Conservation (phyloP, 1,139 yeast species). For the Geotrichum aggregatum region DNA sequence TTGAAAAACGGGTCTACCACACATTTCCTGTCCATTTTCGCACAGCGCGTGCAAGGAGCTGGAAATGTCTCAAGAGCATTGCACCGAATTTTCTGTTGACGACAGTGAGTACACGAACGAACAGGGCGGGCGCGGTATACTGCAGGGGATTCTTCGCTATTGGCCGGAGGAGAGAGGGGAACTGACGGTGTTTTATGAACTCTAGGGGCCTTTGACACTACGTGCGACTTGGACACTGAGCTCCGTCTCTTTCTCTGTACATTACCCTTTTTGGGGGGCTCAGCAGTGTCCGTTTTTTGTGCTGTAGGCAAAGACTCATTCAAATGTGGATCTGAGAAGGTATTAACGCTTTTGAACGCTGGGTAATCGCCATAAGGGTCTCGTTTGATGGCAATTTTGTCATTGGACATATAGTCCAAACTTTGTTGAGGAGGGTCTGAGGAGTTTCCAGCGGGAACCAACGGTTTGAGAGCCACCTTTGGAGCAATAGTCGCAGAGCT, state of each 20-base stretch:
- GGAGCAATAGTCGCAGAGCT: too few species aligned
- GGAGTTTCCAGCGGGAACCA: conserved; percentile 1
- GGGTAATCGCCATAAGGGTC: not conserved
- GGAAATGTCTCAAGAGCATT: conserved; percentile 85
- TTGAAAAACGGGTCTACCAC: conserved; percentile 88
- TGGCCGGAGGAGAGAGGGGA: not conserved
- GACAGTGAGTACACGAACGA: conserved; percentile 88
- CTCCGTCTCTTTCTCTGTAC: too few species aligned
- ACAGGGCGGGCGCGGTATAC: conserved; percentile 53
- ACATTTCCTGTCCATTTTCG: conserved; percentile 72
- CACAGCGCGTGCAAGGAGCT: conserved; percentile 76
- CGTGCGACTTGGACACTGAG: too few species aligned
- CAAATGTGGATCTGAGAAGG: not conserved
- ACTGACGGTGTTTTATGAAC: too few species aligned
- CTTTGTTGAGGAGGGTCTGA: too few species aligned
- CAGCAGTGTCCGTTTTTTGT: too few species aligned
- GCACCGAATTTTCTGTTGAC: conserved; percentile 92
- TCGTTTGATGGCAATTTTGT: not conserved
- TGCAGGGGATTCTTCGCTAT: not conserved
- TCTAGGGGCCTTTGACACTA: too few species aligned
- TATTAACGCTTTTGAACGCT: not conserved
- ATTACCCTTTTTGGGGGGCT: too few species aligned
- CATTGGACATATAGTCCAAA: too few species aligned
- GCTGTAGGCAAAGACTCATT: too few species aligned
- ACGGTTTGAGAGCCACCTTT: not conserved